Evolutionary conservation across 2,329 filamentous ascomycete genomes (phyloP), one percentile per base, ranked within the genome.

Genomic region (Lasiodiplodia theobromae): DNA sequence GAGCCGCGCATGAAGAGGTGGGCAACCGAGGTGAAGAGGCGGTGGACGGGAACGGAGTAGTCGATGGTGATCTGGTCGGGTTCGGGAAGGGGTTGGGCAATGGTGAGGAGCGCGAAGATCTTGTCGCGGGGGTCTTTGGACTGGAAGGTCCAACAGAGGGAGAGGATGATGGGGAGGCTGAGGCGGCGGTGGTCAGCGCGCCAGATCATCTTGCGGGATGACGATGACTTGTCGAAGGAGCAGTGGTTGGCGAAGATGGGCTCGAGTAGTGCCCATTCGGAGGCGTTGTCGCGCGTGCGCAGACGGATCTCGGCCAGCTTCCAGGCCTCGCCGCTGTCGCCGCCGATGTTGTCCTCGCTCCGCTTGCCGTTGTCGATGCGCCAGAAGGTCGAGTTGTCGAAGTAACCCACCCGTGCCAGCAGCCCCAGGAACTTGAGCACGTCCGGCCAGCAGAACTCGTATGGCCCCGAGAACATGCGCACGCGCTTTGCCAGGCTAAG

Each of bases 91-190:
- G 54, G 54, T 3, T 37, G 14, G 31, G 54, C 14, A 34, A 57
- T 53, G 25, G 28, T 67, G 3, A 67, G 23, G 4, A 67, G 31
- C 11, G 56, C 25, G 49, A 62, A 53, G 10, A 53, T 37, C 23
- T 67, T 67, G 47, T 62, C 66, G 16, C 66, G 57, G 4, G 66
- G 54, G 38, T 67, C 66, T 1, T 62, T 62, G 12, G 54, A 47
- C 12, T 10, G 18, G 56, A 62, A 62, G 56, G 34, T 40, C 34
- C 56, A 58, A n/a, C 28, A 25, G 11, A 51, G 38, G n/a, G 47
- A n/a, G 2, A 67, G 54, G 10, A 67, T 21, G 7, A 58, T 16
- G 16, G 54, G 31, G 11, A 67, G 31, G 14, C 28, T 25, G n/a
- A 52, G 47, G 14, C 25, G 53, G 28, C 23, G 18, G 18, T 8